Evolutionary conservation across 2,329 filamentous ascomycete genomes (phyloP).

Genomic region (Scorias spongiosa): DNA sequence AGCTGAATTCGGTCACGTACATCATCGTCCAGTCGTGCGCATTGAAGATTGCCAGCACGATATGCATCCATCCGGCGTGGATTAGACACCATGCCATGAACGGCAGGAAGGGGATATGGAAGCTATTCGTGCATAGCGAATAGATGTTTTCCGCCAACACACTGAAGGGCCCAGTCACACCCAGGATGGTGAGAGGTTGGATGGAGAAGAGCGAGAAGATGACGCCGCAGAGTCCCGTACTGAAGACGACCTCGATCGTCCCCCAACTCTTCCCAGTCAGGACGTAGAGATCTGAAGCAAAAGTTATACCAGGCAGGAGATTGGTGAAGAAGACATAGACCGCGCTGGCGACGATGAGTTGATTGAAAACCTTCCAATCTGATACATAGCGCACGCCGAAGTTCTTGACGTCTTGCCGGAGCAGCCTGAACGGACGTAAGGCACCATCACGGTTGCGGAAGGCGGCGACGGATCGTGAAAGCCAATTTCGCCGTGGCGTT

Average conservation of each 20-base stretch:
- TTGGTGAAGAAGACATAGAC: slow-evolving; percentile 55
- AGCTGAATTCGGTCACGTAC: slow-evolving; percentile 52
- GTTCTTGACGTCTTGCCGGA: slow-evolving; percentile 18
- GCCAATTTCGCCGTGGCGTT: not conserved
- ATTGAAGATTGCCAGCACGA: slow-evolving; percentile 48
- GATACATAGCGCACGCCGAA: slow-evolving; percentile 16
- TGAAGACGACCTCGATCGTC: slow-evolving; percentile 52
- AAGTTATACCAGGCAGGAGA: slow-evolving; percentile 50
- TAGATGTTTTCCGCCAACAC: slow-evolving; percentile 53
- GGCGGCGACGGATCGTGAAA: not conserved
- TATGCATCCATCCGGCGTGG: slow-evolving; percentile 51
- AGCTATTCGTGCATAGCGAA: slow-evolving; percentile 38
- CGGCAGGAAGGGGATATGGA: slow-evolving; percentile 46
- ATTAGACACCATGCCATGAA: slow-evolving; percentile 56
- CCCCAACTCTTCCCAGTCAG: slow-evolving; percentile 49
- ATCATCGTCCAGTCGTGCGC: slow-evolving; percentile 57
- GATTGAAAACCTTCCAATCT: slow-evolving; percentile 40
- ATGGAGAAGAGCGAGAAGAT: slow-evolving; percentile 47
- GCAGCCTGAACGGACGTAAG: slow-evolving; percentile 19
- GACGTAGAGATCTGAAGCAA: slow-evolving; percentile 49
- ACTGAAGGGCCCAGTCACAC: slow-evolving; percentile 52
- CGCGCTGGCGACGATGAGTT: slow-evolving; percentile 46
- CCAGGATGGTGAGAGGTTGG: slow-evolving; percentile 50
- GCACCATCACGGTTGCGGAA: slow-evolving; percentile 10
- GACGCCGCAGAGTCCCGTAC: slow-evolving; percentile 47